Evolutionary conservation across 495 filamentous ascomycete species (phyloP), one percentile per base, ranked within the genome.

Genomic region (Lentithecium fluviatile): DNA sequence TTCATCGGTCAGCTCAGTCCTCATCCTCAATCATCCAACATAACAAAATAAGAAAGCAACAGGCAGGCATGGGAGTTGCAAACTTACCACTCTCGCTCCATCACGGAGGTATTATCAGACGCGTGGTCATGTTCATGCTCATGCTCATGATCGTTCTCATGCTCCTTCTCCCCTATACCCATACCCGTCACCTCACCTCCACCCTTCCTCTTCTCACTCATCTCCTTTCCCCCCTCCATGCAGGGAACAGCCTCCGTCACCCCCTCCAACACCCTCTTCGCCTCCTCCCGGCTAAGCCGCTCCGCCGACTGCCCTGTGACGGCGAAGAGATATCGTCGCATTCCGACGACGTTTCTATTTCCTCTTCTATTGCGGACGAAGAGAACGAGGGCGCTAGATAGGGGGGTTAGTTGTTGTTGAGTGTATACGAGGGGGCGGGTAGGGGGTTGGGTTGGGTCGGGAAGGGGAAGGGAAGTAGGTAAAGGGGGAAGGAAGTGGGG

Each of bases 1-100:
- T 6, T 4, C 6, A 6, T 4, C 19, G 5, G 15, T n/a, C 40
- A 43, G 19, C 13, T 3, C 15, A 6, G 15, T 20, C 7, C 36
- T 38, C 36, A 38, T 7, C 36, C 36, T 38, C 36, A 7, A 38
- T 8, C 15, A 38, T n/a, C 36, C 26, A 40, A 24, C 32, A 8
- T 6, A 13, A 11, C 40, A 45, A 55, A n/a, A 56, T 24, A 40
- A 2, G 36, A 8, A 38, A 7, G 43, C 43, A 23, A n/a, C 7
- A 19, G 8, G 8, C 8, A 46, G 7, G 20, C 20, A 23, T 17
- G 13, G 8, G 15, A 23, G 8, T 3, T n/a, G 11, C 13, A 25
- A 2, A 59, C 56, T 40, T 52, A 53, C 57, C 57, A 60, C 8
- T 60, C 57, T 29, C 42, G 45, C 20, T 60, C 57, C 13, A 47